Evolutionary conservation across 345 rosid genomes (phyloP).

Genomic region (Citrus medica): DNA sequence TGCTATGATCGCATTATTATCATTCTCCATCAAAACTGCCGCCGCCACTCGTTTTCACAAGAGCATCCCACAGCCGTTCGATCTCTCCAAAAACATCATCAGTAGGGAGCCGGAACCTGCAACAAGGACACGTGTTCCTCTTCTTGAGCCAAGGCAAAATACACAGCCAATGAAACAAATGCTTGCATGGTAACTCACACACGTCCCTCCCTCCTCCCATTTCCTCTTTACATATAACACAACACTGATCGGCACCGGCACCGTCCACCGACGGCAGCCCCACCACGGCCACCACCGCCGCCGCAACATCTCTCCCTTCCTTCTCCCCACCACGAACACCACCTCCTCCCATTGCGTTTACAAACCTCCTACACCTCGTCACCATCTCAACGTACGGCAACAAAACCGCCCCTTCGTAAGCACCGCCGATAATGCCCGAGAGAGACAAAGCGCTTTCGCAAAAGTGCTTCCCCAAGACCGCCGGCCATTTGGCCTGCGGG

Average conservation of each 20-base stretch:
- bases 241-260: slow-evolving; percentile 56
- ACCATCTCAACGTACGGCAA: slow-evolving; percentile 62
- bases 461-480: slow-evolving; percentile 32
- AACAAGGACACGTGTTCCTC: slow-evolving; percentile 86
- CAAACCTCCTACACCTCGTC: slow-evolving; percentile 59
- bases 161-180: slow-evolving; percentile 88
- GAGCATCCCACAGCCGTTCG: slow-evolving; percentile 72
- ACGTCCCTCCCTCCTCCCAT: slow-evolving; percentile 75
- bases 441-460: slow-evolving; percentile 28
- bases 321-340: slow-evolving; percentile 18
- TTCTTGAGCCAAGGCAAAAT: slow-evolving; percentile 77
- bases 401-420: slow-evolving; percentile 51
- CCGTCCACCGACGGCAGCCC: slow-evolving; percentile 56
- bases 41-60: slow-evolving; percentile 29
- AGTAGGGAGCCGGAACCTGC: slow-evolving; percentile 83
- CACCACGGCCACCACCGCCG: slow-evolving; percentile 61
- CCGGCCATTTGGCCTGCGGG: slow-evolving; percentile 52
- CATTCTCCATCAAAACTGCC: neutral
- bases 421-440: slow-evolving; percentile 33
- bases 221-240: slow-evolving; percentile 83
- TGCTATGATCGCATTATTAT: neutral
- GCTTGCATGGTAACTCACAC: slow-evolving; percentile 86
- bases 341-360: slow-evolving; percentile 36
- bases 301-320: slow-evolving; percentile 46
- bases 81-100: slow-evolving; percentile 79